Percentiles rank a stretch among this genome's conserved stretches.
Conservation (phyloP, 2,329 filamentous ascomycete genomes). For the Drechslerella coelobrocha region DNA sequence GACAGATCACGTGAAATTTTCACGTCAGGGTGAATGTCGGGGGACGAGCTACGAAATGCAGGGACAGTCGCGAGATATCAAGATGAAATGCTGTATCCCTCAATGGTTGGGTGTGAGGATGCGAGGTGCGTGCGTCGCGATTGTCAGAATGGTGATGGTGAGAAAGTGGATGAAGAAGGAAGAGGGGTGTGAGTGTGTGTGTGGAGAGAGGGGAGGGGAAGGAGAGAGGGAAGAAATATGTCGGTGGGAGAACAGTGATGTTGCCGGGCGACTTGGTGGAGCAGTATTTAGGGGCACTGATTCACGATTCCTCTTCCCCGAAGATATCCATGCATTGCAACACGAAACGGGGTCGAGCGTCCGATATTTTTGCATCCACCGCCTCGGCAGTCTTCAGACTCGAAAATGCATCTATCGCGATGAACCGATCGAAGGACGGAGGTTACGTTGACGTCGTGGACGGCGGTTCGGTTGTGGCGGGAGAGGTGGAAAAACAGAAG, state of each 20-base stretch:
- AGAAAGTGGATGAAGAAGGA: neutral
- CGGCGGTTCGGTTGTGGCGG: constrained; percentile 10
- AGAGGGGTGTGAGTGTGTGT: neutral
- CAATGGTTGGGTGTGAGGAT: neutral
- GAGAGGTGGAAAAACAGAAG: constrained; percentile 15
- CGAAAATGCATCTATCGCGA: constrained; percentile 23
- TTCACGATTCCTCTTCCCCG: constrained; percentile 35
- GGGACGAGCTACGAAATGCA: neutral
- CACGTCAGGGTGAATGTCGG: neutral
- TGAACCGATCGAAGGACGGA: neutral
- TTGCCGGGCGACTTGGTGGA: constrained; percentile 8
- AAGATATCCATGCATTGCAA: constrained; percentile 48
- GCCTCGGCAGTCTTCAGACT: constrained; percentile 21
- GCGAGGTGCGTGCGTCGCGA: neutral
- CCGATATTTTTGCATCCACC: constrained; percentile 34
- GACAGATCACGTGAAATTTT: constrained; percentile 3
- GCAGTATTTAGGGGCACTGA: constrained; percentile 33
- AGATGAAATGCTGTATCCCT: neutral
- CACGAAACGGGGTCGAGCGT: constrained; percentile 22
- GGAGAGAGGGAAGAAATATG: neutral
- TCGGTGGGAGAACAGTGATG: constrained; percentile 1
- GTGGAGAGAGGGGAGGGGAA: neutral
- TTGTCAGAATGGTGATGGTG: neutral
- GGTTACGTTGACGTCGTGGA: constrained; percentile 18
- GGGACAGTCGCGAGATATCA: neutral